Conservation (phyloP, 345 rosid species). For the Dovyalis caffra region DNA sequence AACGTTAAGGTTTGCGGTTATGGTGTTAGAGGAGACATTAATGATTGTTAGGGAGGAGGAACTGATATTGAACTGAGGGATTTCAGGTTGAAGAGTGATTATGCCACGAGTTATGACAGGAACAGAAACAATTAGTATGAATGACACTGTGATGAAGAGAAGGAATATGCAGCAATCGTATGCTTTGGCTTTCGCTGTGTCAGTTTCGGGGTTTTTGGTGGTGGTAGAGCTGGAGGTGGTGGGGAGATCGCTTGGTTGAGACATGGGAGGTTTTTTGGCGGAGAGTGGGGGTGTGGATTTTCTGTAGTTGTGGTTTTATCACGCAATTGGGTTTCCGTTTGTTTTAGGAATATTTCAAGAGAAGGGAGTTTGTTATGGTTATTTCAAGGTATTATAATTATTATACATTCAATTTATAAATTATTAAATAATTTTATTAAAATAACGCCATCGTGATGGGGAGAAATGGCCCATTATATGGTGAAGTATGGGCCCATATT, state of each 20-base stretch:
- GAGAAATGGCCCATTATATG: neutral
- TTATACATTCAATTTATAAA: too few species aligned
- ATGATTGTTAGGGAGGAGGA: conserved; percentile 5
- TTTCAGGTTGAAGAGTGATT: conserved; percentile 6
- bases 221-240: neutral
- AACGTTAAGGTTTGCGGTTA: neutral
- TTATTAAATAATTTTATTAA: too few species aligned
- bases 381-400: too few species aligned
- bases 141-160: neutral
- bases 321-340: neutral
- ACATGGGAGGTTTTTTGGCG: neutral
- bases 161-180: conserved; percentile 9
- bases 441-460: too few species aligned
- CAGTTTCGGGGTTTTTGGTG: neutral
- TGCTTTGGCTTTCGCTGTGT: neutral
- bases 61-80: neutral
- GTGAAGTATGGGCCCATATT: neutral
- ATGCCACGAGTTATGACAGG: neutral
- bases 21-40: neutral
- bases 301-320: neutral
- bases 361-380: too few species aligned
- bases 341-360: too few species aligned
- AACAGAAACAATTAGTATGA: neutral
- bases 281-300: neutral
- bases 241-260: neutral